phyloP scores from a whole-genome alignment of 169 alveolate species.

The Eimeria acervulina region DNA sequence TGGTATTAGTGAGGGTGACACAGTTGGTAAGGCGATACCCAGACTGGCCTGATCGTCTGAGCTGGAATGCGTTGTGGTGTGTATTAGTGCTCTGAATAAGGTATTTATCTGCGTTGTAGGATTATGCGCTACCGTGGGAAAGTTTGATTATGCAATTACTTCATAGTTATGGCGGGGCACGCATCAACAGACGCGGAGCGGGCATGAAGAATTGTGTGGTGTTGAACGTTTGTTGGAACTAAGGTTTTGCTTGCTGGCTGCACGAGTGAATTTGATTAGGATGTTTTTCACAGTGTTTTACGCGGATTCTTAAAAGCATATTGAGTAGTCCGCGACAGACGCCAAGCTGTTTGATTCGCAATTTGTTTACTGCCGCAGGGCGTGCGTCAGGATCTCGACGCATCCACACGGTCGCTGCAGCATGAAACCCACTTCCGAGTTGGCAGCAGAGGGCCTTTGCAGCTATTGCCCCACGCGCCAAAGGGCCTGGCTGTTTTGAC shows the following conservation, averaged over 20 bases:
- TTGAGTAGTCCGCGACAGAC: neutral
- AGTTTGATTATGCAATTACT: neutral
- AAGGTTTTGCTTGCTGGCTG: neutral
- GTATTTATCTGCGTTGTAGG: neutral
- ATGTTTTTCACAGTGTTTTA: neutral
- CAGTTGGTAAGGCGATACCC: neutral
- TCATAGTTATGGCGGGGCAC: neutral
- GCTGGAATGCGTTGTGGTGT: neutral
- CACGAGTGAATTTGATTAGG: neutral
- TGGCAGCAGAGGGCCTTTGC: no score
- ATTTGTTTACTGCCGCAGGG: neutral
- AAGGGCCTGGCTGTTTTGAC: no score
- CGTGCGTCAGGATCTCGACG: neutral
- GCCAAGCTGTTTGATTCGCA: neutral
- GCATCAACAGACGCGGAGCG: neutral
- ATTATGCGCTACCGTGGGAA: neutral
- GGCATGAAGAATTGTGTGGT: neutral
- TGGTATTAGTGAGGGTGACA: no score
- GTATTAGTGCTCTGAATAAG: neutral
- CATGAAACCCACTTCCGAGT: neutral
- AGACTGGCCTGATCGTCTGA: neutral
- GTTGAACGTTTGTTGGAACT: neutral
- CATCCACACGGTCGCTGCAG: neutral
- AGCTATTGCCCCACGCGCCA: no score
- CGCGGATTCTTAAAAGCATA: neutral